phyloP scores from a whole-genome alignment of 441 rosid species.

The Eutrema salsugineum region DNA sequence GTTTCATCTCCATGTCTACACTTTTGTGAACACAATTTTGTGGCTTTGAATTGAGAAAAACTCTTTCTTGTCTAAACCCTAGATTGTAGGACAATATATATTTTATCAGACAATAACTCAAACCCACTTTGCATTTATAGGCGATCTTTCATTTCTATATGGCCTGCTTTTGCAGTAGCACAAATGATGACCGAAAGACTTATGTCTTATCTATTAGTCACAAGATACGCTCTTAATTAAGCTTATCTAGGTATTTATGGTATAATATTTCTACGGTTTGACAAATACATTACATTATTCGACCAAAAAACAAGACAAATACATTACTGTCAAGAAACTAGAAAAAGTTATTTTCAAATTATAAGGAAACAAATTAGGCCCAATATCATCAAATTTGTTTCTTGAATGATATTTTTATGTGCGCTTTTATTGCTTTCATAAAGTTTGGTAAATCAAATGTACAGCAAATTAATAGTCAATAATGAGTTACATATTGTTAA shows the following conservation, averaged over 20 bases:
- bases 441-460: background rate
- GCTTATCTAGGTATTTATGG: conserved; percentile 9
- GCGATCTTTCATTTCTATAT: background rate
- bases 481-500: background rate
- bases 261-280: conserved; percentile 2
- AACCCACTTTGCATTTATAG: conserved; percentile 3
- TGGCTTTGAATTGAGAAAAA: background rate
- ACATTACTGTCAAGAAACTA: background rate
- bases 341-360: background rate
- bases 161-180: background rate
- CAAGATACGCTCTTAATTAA: background rate
- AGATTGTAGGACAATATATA: background rate
- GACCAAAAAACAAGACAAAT: too few relatives aligned
- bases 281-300: conserved; percentile 4
- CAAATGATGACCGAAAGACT: background rate
- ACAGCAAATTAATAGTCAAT: conserved; percentile 16
- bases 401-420: background rate
- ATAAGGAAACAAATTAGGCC: conserved; percentile 11
- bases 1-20: background rate
- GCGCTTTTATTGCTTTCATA: background rate
- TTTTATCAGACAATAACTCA: background rate
- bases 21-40: background rate
- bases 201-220: background rate
- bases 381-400: background rate
- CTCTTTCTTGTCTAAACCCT: background rate